Base-by-base conservation (phyloP, 2,329 filamentous ascomycete genomes). In the Chalaropsis ovoidea region DNA sequence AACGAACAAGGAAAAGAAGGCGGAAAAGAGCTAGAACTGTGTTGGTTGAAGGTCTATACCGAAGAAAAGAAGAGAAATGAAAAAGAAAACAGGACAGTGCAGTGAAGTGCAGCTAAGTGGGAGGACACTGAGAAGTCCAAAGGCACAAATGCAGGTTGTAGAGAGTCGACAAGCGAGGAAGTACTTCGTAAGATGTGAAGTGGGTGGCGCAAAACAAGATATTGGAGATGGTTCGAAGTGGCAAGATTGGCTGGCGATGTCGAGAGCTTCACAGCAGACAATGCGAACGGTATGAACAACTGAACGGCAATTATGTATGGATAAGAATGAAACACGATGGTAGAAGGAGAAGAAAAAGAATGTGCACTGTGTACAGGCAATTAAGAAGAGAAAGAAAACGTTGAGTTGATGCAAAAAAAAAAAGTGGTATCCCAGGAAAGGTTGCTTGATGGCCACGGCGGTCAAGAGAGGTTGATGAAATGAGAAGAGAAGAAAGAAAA, bases 321-420 rank as follows among this genome's bases (percentile, higher is more conserved):
- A 47, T 54, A 64, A 67, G 56, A 67, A 67, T 61, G 65, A 67
- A 64, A 64, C 65, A 63, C 60, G 39, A 67, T 61, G 39, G 63
- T 64, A 27, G 47, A 60, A 58, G 19, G 39, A 64, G 41, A 43
- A 60, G 63, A 63, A 67, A 66, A 65, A 67, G 66, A 67, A 67
- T 63, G 64, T 65, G 63, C 45, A 66, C 67, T 70, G 70, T 71
- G 71, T 71, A 71, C 68, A 68, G 62, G 61, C 67, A 62, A 67
- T 67, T 64, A 63, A 62, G 24, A 31, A 58, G 17, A 35, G 24
- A 35, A 58, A 35, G 52, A 35, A 58, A 58, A 35, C 27, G 52
- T 35, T 58, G 52, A 58, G 52, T 31, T 31, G 52, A 58, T 58
- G 52, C 52, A 58, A 39, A 39, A 43, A 43, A n/a, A 43, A n/a